Evolutionary conservation across 139 green algal species (phyloP).

Genomic region (Asterochloris erici): DNA sequence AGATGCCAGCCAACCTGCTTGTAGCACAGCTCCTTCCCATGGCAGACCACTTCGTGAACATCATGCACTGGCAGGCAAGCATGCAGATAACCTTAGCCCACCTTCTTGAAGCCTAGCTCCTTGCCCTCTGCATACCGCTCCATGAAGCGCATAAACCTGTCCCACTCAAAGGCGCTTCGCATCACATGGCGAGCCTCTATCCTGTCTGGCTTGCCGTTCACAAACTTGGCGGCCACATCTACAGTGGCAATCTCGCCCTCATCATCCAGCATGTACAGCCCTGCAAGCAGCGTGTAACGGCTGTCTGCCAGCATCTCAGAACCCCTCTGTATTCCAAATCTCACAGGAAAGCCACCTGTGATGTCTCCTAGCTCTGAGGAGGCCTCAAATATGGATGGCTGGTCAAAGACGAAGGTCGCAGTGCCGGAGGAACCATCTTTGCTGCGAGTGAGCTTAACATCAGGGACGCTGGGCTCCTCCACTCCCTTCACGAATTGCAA

Average conservation of each 20-base stretch:
- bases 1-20: too few relatives aligned
- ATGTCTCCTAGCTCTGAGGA: conserved; percentile 84
- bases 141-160: conserved; percentile 97
- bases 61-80: not conserved
- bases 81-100: not conserved
- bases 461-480: conserved; percentile 83
- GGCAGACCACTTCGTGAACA: too few relatives aligned
- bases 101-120: conserved; percentile 69
- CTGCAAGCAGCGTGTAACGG: too few relatives aligned
- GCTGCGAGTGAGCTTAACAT: conserved; percentile 85
- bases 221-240: conserved; percentile 96
- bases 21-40: too few relatives aligned
- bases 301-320: conserved; percentile 15
- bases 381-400: conserved; percentile 90
- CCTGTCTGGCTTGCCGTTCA: conserved; percentile 91
- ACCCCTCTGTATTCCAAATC: not conserved
- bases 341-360: conserved; percentile 35
- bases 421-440: conserved; percentile 80
- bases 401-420: conserved; percentile 89
- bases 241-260: conserved; percentile 86
- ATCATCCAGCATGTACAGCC: conserved; percentile 95
- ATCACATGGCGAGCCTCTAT: conserved; percentile 64
- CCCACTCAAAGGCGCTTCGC: conserved; percentile 35
- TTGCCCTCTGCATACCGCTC: conserved; percentile 90
- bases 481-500: conserved; percentile 94